Conservation (phyloP, 192 early-diverging fungal genomes). For the Phycomyces nitens region DNA sequence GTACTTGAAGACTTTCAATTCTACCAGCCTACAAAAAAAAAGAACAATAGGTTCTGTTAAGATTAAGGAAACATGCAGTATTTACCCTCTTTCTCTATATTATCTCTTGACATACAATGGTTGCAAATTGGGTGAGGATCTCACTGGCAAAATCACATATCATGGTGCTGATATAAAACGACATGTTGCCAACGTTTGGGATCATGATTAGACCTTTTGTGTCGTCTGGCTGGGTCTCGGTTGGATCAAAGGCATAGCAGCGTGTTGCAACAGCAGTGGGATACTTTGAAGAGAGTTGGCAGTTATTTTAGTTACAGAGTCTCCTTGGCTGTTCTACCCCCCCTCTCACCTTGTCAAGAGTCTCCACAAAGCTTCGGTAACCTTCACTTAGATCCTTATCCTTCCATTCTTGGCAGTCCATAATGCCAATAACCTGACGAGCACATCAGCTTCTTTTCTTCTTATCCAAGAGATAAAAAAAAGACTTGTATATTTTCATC, state of each 20-base stretch:
- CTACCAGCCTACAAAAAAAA: constrained; percentile 10
- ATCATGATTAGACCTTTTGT: constrained; percentile 78
- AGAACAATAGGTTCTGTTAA: neutral
- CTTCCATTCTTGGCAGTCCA: constrained; percentile 72
- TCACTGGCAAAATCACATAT: constrained; percentile 76
- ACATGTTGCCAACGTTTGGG: constrained; percentile 75
- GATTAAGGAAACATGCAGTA: neutral
- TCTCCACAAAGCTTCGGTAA: constrained; percentile 55
- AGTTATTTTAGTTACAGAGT: neutral
- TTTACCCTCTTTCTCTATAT: neutral
- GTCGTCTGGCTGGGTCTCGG: constrained; percentile 70
- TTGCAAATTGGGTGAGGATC: constrained; percentile 63
- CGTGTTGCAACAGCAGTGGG: constrained; percentile 66
- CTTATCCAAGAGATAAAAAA: neutral
- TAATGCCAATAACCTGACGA: constrained; percentile 73
- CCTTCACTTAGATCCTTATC: constrained; percentile 57
- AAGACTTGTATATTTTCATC: neutral
- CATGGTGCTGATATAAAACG: constrained; percentile 71
- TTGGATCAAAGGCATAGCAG: constrained; percentile 82
- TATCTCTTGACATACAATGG: constrained; percentile 42
- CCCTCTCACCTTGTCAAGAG: constrained; percentile 52
- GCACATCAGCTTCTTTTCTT: neutral
- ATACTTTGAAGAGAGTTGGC: constrained; percentile 42
- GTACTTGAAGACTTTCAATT: constrained; percentile 12
- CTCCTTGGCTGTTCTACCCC: neutral